Evolutionary conservation across 306 rosid species (phyloP).

Genomic region (Dalbergia oliveri): DNA sequence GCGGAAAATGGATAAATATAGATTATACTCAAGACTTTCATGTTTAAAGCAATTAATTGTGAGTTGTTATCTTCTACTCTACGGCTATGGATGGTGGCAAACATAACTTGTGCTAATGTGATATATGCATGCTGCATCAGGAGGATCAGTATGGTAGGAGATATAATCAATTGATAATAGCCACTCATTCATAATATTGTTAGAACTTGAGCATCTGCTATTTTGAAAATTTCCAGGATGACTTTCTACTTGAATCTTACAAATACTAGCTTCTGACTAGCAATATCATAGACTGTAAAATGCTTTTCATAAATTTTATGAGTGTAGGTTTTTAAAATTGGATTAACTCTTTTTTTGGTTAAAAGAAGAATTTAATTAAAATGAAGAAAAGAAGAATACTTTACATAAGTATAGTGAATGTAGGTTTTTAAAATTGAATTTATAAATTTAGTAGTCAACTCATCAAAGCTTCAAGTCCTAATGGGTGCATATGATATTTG

Average conservation of each 20-base stretch:
- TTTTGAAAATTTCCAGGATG: not conserved
- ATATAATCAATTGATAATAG: not conserved
- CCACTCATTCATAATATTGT: not conserved
- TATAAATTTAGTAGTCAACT: constrained; percentile 2
- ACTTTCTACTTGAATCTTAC: not conserved
- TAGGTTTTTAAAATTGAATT: constrained; percentile 11
- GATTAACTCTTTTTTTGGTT: too few relatives aligned
- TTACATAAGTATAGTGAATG: not conserved
- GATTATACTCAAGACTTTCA: not conserved
- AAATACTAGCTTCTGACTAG: constrained; percentile 4
- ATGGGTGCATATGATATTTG: not conserved
- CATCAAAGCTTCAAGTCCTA: not conserved
- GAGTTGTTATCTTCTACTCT: not conserved
- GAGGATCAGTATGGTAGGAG: not conserved
- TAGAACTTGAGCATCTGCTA: constrained; percentile 8
- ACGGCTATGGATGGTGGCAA: not conserved
- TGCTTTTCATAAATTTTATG: not conserved
- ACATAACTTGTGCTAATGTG: not conserved
- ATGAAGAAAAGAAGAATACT: too few relatives aligned
- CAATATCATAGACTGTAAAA: not conserved
- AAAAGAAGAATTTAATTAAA: too few relatives aligned
- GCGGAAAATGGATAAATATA: not conserved
- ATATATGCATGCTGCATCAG: not conserved
- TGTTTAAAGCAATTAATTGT: not conserved
- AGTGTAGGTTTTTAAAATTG: not conserved